Evolutionary conservation across 2,329 filamentous ascomycete species (phyloP).

Genomic region (Colletotrichum trifolii): DNA sequence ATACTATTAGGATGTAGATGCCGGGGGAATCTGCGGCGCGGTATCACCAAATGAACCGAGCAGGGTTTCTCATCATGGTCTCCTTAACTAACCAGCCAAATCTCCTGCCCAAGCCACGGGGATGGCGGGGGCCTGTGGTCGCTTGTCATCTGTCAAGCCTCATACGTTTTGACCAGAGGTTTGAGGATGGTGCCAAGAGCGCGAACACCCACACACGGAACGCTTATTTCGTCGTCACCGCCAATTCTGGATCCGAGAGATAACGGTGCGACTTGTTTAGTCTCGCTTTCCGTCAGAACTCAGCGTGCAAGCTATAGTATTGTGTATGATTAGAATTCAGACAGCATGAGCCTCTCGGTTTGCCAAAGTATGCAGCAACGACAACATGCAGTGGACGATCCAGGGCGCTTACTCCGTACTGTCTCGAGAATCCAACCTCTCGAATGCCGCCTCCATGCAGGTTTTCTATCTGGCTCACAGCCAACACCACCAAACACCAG

Average conservation of each 20-base stretch:
- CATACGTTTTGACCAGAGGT: background rate
- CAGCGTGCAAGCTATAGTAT: no score
- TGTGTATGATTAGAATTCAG: no score
- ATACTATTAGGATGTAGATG: background rate
- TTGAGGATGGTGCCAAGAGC: constrained; percentile 5
- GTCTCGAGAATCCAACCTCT: background rate
- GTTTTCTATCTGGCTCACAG: constrained; percentile 27
- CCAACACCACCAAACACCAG: constrained; percentile 15
- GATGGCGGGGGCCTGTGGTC: constrained; percentile 4
- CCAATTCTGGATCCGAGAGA: constrained; percentile 4
- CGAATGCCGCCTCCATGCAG: constrained; percentile 14
- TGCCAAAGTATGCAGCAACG: background rate
- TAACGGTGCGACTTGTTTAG: background rate
- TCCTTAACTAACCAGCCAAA: constrained; percentile 28
- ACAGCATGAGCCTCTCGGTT: no score
- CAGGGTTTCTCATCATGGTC: constrained; percentile 22
- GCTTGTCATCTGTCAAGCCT: constrained; percentile 26
- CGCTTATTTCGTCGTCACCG: background rate
- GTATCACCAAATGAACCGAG: constrained; percentile 28
- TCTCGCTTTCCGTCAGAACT: no score
- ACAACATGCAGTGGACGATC: constrained; percentile 9
- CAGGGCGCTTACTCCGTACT: no score
- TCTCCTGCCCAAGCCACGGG: constrained; percentile 26
- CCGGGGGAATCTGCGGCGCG: constrained; percentile 9
- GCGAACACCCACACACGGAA: background rate